phyloP scores from a whole-genome alignment of 2,329 filamentous ascomycete genomes.

The Westerdykella aurantiaca region DNA sequence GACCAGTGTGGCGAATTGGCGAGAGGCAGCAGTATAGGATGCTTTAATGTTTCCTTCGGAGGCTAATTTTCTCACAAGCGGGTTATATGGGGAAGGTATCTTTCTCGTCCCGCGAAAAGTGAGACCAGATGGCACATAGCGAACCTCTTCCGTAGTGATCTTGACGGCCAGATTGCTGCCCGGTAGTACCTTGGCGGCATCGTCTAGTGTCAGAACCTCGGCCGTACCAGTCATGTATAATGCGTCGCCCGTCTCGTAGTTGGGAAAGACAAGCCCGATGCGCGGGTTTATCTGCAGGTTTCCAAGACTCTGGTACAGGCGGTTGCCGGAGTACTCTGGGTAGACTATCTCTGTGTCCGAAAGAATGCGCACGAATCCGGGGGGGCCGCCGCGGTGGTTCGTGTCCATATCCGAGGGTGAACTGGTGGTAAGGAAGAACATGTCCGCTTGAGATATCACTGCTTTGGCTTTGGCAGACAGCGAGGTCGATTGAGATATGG shows the following conservation, averaged over 20 bases:
- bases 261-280: constrained; percentile 66
- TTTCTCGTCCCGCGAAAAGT: constrained; percentile 58
- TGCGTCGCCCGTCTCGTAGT: constrained; percentile 66
- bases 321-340: constrained; percentile 80
- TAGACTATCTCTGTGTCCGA: constrained; percentile 61
- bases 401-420: constrained; percentile 67
- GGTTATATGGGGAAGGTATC: constrained; percentile 72
- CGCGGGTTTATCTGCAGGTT: constrained; percentile 64
- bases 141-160: constrained; percentile 56
- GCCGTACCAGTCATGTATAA: constrained; percentile 68
- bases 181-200: constrained; percentile 58
- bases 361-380: constrained; percentile 66
- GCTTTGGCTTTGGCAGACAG: constrained; percentile 52
- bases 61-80: constrained; percentile 59
- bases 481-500: constrained; percentile 44
- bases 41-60: constrained; percentile 48
- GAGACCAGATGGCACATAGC: constrained; percentile 60
- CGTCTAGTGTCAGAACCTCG: constrained; percentile 58
- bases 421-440: constrained; percentile 72
- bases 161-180: constrained; percentile 68
- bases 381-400: constrained; percentile 70
- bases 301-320: constrained; percentile 76
- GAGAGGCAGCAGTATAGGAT: constrained; percentile 2
- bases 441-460: constrained; percentile 60
- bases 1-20: constrained; percentile 51